Evolutionary conservation across 805 yeast species (phyloP).

Genomic region (Naumovozyma castellii): DNA sequence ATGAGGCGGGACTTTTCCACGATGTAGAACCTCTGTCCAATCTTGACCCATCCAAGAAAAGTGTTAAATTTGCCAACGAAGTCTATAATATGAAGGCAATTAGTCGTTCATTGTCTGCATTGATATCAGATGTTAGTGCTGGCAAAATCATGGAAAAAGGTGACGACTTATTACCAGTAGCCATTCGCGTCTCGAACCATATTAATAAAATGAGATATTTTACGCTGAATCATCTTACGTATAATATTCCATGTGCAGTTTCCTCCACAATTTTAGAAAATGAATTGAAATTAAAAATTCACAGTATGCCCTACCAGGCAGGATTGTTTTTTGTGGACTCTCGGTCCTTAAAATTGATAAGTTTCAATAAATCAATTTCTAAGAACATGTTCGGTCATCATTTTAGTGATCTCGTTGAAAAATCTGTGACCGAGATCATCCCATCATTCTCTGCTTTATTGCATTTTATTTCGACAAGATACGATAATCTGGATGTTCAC

Average conservation of each 20-base stretch:
- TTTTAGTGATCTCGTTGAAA: constrained; percentile 34
- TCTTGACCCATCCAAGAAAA: constrained; percentile 7
- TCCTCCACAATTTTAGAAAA: constrained; percentile 48
- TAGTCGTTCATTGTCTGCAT: constrained; percentile 19
- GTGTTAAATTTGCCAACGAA: constrained; percentile 25
- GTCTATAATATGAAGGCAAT: constrained; percentile 14
- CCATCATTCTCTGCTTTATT: constrained; percentile 46
- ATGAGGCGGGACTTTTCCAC: background rate
- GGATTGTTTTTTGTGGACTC: constrained; percentile 67
- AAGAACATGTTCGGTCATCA: constrained; percentile 67
- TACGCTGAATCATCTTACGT: constrained; percentile 40
- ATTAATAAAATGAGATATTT: constrained; percentile 56
- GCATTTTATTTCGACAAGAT: constrained; percentile 23
- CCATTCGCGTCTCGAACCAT: constrained; percentile 32
- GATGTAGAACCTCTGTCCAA: background rate
- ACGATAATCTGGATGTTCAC: constrained; percentile 26
- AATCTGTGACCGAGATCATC: constrained; percentile 46
- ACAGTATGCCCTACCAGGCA: constrained; percentile 74
- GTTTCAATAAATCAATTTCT: constrained; percentile 69
- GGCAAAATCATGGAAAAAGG: constrained; percentile 18
- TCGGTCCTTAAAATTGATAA: constrained; percentile 39
- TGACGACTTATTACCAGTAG: constrained; percentile 19
- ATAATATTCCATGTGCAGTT: constrained; percentile 64
- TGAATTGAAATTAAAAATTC: constrained; percentile 51
- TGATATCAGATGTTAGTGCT: constrained; percentile 19